Evolutionary conservation across 1,284 basidiomycete genomes (phyloP), one percentile per base, ranked within the genome.

Genomic region (Erythrobasidium hasegawianum): DNA sequence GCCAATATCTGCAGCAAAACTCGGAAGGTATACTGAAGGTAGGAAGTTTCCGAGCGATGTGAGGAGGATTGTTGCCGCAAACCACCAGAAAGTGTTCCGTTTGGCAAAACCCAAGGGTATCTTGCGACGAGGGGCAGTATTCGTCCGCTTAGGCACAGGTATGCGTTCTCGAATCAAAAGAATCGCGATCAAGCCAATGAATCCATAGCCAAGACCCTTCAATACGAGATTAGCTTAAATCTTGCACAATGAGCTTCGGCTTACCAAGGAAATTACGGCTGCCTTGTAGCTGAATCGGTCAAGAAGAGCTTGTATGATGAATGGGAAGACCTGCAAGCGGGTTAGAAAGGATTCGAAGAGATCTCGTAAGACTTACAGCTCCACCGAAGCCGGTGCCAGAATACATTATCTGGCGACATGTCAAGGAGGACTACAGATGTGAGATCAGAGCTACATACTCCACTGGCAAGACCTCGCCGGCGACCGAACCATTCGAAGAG

Each of bases 401-500:
- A 67, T 74, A 77, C 18, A 53, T 47, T 4, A 47, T 47, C 33
- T 33, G 33, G 5, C 5, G 11, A 11, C 4, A 4, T n/a, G 16
- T 14, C 8, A 20, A 8, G 20, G 7, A 60, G 29, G 16, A 5
- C 18, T 3, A 40, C 26, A n/a, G 4, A 27, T 33, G 24, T 10
- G 3, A 2, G 10, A 13, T 10, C 9, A 26, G 22, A 33, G 5
- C 3, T 13, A 33, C 18, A 13, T 10, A 77, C 75, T 0, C 77
- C 77, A 1, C 71, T 71, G 1, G 77, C 77, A 3, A 78, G 58
- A 4, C 78, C 78, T 40, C 78, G 70, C 27, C 71, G 68, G 1
- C 54, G 68, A 20, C 73, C 69, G 69, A 78, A 79, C 78, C 77
- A 78, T 59, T 78, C 77, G 68, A 77, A 77, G 14, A 78, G 54